A percentile compares a stretch with the other conserved stretches of the same genome.
Evolutionary conservation across 208 protist genomes (phyloP).

Genomic region (Phytomonas francai): DNA sequence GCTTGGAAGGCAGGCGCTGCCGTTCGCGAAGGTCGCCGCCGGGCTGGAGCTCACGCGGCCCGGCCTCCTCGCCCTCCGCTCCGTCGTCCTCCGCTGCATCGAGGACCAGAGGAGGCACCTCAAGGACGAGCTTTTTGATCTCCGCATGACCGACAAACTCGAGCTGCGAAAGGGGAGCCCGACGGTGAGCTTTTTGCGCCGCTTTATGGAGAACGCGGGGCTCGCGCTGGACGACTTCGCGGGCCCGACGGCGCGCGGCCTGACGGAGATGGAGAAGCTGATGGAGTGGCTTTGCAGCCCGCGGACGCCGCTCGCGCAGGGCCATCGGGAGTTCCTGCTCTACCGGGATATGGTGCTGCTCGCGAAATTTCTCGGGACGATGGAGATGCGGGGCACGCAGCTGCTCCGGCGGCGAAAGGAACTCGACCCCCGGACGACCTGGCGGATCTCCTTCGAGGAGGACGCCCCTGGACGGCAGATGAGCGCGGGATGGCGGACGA

Average conservation of each 20-base stretch:
- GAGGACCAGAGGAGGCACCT: slow-evolving; percentile 16
- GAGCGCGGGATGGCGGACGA: slow-evolving; percentile 68
- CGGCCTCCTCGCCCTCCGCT: slow-evolving; percentile 33
- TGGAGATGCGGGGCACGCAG: slow-evolving; percentile 73
- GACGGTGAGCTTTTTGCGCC: slow-evolving; percentile 55
- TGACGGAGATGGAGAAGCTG: slow-evolving; percentile 69
- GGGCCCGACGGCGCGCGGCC: slow-evolving; percentile 14
- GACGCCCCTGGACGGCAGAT: slow-evolving; percentile 58
- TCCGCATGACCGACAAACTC: slow-evolving; percentile 69
- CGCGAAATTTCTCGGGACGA: slow-evolving; percentile 69
- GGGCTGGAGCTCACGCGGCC: slow-evolving; percentile 57
- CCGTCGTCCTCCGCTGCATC: slow-evolving; percentile 56
- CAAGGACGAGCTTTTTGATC: slow-evolving; percentile 50
- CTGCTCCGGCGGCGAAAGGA: slow-evolving; percentile 57
- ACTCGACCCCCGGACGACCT: slow-evolving; percentile 42
- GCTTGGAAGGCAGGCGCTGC: slow-evolving; percentile 30
- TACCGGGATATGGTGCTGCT: slow-evolving; percentile 68
- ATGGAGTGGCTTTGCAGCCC: slow-evolving; percentile 61
- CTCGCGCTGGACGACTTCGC: slow-evolving; percentile 44
- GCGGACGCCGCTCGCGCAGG: slow-evolving; percentile 38
- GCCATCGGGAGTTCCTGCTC: slow-evolving; percentile 55
- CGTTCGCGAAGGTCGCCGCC: slow-evolving; percentile 36
- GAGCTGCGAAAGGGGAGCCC: slow-evolving; percentile 58
- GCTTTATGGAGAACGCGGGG: slow-evolving; percentile 42
- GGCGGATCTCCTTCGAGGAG: slow-evolving; percentile 77